Conservation (phyloP, 192 early-diverging fungal genomes). For the Gamsiella multidivaricata region DNA sequence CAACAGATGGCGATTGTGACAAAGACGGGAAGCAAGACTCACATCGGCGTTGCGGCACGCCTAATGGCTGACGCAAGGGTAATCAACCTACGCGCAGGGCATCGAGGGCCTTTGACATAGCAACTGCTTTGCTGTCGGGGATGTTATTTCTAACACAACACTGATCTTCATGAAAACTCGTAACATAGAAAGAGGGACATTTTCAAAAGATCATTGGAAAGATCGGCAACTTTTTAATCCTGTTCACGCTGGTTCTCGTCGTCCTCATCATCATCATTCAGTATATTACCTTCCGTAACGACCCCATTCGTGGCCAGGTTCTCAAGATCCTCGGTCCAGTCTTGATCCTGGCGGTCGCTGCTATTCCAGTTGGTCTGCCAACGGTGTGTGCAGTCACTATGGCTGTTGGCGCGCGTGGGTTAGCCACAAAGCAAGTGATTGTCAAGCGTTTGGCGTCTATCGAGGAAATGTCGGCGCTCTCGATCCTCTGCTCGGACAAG, state of each 20-base stretch:
- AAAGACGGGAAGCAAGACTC: conserved; percentile 91
- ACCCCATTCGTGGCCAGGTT: conserved; percentile 59
- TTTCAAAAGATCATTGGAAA: conserved; percentile 95
- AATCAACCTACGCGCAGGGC: no score
- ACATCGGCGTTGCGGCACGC: conserved; percentile 90
- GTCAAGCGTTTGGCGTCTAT: conserved; percentile 95
- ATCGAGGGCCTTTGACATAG: no score
- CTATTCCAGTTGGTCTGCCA: conserved; percentile 93
- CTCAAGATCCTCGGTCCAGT: conserved; percentile 76
- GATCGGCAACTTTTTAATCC: conserved; percentile 92
- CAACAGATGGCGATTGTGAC: conserved; percentile 89
- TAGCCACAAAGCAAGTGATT: conserved; percentile 92
- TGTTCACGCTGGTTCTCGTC: conserved; percentile 79
- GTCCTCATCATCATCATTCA: conserved; percentile 79
- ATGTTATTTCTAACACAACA: no score
- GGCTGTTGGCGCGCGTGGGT: conserved; percentile 89
- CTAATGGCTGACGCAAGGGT: conserved; percentile 81
- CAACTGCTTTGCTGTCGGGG: no score
- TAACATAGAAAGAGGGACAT: conserved; percentile 86
- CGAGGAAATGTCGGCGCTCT: conserved; percentile 91
- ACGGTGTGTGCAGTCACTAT: conserved; percentile 95
- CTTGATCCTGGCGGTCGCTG: conserved; percentile 88
- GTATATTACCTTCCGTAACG: conserved; percentile 56
- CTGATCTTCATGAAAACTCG: no score
- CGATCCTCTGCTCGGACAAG: conserved; percentile 87